These are phyloP conservation scores for Xylaria sp. DNA, from an alignment of 2,329 filamentous ascomycete genomes.

Conservation along the genomic window DNA sequence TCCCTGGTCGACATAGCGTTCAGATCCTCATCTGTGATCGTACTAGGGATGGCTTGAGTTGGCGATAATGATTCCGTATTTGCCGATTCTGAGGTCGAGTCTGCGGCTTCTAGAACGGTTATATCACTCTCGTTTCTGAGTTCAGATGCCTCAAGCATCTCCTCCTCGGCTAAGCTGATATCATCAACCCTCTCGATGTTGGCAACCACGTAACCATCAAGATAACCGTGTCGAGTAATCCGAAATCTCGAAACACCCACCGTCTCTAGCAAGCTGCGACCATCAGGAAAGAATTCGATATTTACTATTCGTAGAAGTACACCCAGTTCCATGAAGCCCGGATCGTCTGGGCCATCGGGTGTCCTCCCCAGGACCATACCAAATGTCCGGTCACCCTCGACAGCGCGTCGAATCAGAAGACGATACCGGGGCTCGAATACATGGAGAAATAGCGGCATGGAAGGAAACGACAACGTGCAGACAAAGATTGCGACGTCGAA, in stretches of 20 bases:
- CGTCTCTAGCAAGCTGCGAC: conserved; percentile 83
- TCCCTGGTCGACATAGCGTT: conserved; percentile 74
- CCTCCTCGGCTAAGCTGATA: conserved; percentile 83
- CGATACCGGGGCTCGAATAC: conserved; percentile 94
- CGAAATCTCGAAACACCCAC: conserved; percentile 81
- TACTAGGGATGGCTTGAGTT: conserved; percentile 33
- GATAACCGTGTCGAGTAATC: conserved; percentile 69
- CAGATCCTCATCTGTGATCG: conserved; percentile 51
- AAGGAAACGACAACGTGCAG: conserved; percentile 83
- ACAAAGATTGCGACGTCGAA: conserved; percentile 79
- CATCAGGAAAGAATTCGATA: conserved; percentile 79
- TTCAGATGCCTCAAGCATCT: conserved; percentile 77
- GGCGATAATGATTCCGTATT: conserved; percentile 28
- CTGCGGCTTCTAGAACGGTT: conserved; percentile 40
- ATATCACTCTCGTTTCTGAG: conserved; percentile 53
- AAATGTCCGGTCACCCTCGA: conserved; percentile 80
- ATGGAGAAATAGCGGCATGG: conserved; percentile 86
- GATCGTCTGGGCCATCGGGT: conserved; percentile 49
- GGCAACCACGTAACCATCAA: conserved; percentile 84
- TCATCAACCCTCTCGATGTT: conserved; percentile 82
- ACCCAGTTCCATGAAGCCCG: conserved; percentile 76
- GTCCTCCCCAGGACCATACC: conserved; percentile 84
- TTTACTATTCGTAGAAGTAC: conserved; percentile 82
- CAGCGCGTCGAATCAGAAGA: conserved; percentile 83
- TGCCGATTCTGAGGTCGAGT: conserved; percentile 15